These are phyloP conservation scores for Stephania cephalantha DNA, from an alignment of 164 flowering plant species.

Conservation along the genomic window DNA sequence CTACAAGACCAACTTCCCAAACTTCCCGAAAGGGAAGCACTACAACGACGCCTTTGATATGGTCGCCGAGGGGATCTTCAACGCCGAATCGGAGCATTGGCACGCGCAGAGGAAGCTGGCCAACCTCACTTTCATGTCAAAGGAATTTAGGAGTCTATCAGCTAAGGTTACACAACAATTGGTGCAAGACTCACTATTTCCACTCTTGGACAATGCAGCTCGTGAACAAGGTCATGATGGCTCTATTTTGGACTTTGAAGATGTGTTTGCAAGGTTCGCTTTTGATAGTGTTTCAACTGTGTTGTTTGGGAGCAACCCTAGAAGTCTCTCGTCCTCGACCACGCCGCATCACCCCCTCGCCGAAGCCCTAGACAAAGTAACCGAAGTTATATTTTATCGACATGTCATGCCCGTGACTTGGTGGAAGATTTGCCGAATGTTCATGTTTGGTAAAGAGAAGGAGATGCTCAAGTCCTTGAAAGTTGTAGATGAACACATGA, in stretches of 20 bases:
- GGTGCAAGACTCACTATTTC: slow-evolving; percentile 13
- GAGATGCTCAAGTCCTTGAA: slow-evolving; percentile 5
- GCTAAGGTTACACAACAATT: neutral
- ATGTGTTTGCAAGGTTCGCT: slow-evolving; percentile 12
- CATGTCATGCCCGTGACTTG: slow-evolving; percentile 9
- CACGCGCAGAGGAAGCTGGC: slow-evolving; percentile 15
- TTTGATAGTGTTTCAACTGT: slow-evolving; percentile 8
- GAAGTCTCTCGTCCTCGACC: neutral
- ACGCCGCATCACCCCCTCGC: slow-evolving; percentile 2
- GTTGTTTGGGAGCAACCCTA: slow-evolving; percentile 12
- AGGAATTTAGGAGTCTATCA: slow-evolving; percentile 1
- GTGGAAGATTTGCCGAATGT: slow-evolving; percentile 11
- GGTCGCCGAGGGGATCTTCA: slow-evolving; percentile 13
- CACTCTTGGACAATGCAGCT: slow-evolving; percentile 2
- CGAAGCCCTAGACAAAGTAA: slow-evolving; percentile 6
- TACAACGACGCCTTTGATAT: slow-evolving; percentile 8
- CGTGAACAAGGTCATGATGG: neutral
- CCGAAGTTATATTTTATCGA: slow-evolving; percentile 13
- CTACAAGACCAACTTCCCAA: slow-evolving; percentile 13
- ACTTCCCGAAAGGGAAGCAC: slow-evolving; percentile 11
- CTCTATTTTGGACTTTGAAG: slow-evolving; percentile 8
- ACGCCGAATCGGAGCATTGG: slow-evolving; percentile 8
- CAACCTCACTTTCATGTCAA: neutral
- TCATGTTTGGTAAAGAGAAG: slow-evolving; percentile 12
- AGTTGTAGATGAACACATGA: slow-evolving; percentile 3